phyloP scores from a whole-genome alignment of 352 stramenopile species.

The Globisporangium yorkense region DNA sequence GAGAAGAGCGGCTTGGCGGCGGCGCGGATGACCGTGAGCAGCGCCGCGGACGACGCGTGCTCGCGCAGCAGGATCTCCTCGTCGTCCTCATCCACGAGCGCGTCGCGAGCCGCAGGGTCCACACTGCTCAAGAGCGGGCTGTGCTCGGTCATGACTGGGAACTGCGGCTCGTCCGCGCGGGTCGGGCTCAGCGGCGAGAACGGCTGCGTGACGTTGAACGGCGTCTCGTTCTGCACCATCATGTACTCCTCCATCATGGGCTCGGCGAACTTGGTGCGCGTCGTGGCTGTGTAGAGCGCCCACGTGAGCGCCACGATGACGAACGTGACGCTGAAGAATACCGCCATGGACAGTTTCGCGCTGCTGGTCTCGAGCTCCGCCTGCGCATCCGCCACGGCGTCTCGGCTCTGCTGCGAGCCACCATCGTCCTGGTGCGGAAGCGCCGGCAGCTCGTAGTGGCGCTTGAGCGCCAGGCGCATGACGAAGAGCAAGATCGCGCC shows the following conservation, averaged over 20 bases:
- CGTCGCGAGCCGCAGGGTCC: constrained; percentile 8
- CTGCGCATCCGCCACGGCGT: neutral
- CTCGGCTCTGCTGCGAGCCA: constrained; percentile 5
- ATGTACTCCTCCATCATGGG: constrained; percentile 60
- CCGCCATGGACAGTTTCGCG: constrained; percentile 43
- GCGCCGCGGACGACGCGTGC: constrained; percentile 33
- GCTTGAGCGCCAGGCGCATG: constrained; percentile 55
- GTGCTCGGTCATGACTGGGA: constrained; percentile 25
- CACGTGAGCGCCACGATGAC: constrained; percentile 47
- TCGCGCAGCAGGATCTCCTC: constrained; percentile 25
- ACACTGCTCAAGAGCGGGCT: constrained; percentile 32
- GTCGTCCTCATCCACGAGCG: constrained; percentile 13
- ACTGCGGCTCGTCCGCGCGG: constrained; percentile 15
- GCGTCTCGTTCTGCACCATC: constrained; percentile 61
- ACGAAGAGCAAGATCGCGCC: constrained; percentile 66
- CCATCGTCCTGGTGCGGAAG: neutral
- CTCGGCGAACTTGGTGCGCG: constrained; percentile 51
- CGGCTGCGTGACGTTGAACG: constrained; percentile 28
- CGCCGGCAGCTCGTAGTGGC: constrained; percentile 24
- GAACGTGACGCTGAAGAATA: constrained; percentile 65
- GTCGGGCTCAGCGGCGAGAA: constrained; percentile 50
- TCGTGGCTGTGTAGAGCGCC: constrained; percentile 42
- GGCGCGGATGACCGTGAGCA: constrained; percentile 52
- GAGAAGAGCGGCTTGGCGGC: constrained; percentile 75
- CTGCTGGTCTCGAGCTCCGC: constrained; percentile 2